These are phyloP conservation scores for Daldinia vernicosa DNA, from an alignment of 495 filamentous ascomycete genomes.

Conservation along the genomic window DNA sequence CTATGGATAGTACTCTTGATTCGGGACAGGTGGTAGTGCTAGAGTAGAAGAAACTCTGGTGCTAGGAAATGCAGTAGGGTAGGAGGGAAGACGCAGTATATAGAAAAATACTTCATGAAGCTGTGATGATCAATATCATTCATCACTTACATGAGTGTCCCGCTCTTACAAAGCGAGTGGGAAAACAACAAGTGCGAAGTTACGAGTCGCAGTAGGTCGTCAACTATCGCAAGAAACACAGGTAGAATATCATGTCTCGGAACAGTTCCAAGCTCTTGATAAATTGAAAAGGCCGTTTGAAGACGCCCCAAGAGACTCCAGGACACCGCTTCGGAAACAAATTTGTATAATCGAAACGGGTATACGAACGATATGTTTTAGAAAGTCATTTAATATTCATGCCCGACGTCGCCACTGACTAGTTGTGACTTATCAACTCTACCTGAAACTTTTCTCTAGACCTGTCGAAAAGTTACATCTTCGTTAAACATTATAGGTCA, in stretches of 20 bases:
- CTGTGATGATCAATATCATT: neutral
- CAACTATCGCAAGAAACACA: neutral
- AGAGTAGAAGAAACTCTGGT: neutral
- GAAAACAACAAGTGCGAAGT: slow-evolving; percentile 5
- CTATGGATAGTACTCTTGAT: neutral
- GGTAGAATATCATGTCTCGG: slow-evolving; percentile 1
- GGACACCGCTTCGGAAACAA: neutral
- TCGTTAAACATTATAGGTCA: slow-evolving; percentile 36
- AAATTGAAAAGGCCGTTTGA: too few relatives aligned
- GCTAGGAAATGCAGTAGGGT: neutral
- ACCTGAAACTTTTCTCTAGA: slow-evolving; percentile 41
- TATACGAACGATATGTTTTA: slow-evolving; percentile 15
- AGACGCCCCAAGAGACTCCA: neutral
- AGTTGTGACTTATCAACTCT: slow-evolving; percentile 37
- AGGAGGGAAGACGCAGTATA: neutral
- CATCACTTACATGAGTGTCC: neutral
- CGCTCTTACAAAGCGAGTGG: neutral
- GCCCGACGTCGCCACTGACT: slow-evolving; percentile 19
- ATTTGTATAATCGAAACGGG: slow-evolving; percentile 3
- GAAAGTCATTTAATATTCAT: slow-evolving; percentile 37
- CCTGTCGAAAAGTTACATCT: slow-evolving; percentile 35
- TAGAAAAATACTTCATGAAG: neutral
- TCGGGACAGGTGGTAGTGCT: neutral
- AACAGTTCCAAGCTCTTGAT: neutral
- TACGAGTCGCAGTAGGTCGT: neutral